Percentiles rank a stretch among this genome's conserved stretches.
Evolutionary conservation across 768 basidiomycete genomes (phyloP).

Genomic region (Psilocybe tampanensis): DNA sequence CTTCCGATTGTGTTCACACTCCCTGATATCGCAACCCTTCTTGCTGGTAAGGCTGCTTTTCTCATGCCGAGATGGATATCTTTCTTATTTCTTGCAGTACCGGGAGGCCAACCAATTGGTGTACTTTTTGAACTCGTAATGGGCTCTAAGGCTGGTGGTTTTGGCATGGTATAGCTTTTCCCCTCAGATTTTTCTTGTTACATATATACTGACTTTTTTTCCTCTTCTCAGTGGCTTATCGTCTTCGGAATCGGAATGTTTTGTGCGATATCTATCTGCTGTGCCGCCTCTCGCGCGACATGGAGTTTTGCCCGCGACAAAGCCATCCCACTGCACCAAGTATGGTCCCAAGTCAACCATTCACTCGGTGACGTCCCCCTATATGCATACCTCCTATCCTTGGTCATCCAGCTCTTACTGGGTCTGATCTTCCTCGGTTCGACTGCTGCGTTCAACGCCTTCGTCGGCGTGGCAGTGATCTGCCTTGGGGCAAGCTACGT

Average conservation of each 20-base stretch:
- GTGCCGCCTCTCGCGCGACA: constrained; percentile 68
- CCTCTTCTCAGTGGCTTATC: constrained; percentile 17
- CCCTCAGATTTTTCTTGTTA: constrained; percentile 34
- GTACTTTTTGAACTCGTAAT: constrained; percentile 64
- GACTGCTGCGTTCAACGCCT: constrained; percentile 66
- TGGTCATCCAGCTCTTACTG: constrained; percentile 56
- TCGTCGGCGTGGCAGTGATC: constrained; percentile 67
- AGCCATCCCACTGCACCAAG: constrained; percentile 55
- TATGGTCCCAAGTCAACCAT: constrained; percentile 49
- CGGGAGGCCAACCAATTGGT: constrained; percentile 64
- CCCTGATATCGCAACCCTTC: constrained; percentile 54
- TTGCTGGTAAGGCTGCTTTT: constrained; percentile 43
- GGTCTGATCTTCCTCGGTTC: constrained; percentile 67
- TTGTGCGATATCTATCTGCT: constrained; percentile 67
- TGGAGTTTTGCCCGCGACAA: constrained; percentile 74
- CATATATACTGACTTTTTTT: background rate
- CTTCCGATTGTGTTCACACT: constrained; percentile 69
- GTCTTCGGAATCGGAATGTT: constrained; percentile 62
- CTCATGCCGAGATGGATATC: background rate
- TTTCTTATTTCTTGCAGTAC: constrained; percentile 35
- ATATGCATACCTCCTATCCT: constrained; percentile 62
- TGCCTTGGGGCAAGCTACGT: constrained; percentile 67
- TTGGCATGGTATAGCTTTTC: constrained; percentile 50
- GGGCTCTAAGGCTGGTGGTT: constrained; percentile 62
- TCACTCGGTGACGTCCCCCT: constrained; percentile 51